Evolutionary conservation across 73 alveolate species (phyloP), one percentile per base, ranked within the genome.

Genomic region (Paramecium octaurelia): DNA sequence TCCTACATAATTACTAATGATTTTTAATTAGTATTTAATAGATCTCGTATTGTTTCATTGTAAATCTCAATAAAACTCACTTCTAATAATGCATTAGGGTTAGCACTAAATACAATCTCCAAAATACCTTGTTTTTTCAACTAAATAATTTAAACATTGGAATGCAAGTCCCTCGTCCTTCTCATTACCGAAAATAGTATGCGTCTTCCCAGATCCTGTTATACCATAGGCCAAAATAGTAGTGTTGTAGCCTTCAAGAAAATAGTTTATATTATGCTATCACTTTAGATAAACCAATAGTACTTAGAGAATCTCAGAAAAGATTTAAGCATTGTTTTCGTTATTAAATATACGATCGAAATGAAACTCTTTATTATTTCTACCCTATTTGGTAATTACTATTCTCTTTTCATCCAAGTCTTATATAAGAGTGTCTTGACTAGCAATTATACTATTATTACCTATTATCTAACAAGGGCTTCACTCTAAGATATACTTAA

Each of bases 201-300:
- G 96, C 8, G 99, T 97, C 89, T 97, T 97, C 1, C 99, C 99
- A 18, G 98, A 93, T 23, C 98, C 98, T 27, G 99, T 97, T 92
- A 96, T 97, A 4, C 99, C 99, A 93, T 97, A 97, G 4, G 99
- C 98, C 64, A 97, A 94, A 20, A 97, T 95, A 1, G 99, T 97
- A 40, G 99, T 98, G 93, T 97, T 97, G 84, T 94, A 97, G 5
- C 99, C 99, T 24, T 97, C 97, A 21, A 98, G 95, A 20, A 96
- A 97, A 40, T 98, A 94, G 69, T 98, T 99, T 20, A 98, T 57
- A 86, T 93, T 75, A 70, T 18, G 77, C 77, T 44, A 94, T n/a
- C 58, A 11, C 86, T n/a, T 75, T 42, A 18, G 29, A 75, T 35
- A 75, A 29, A n/a, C 36, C 38, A 42, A 54, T 4, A 16, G 21